Evolutionary conservation across 2,329 filamentous ascomycete genomes (phyloP).

Genomic region (Penicillium sp.): DNA sequence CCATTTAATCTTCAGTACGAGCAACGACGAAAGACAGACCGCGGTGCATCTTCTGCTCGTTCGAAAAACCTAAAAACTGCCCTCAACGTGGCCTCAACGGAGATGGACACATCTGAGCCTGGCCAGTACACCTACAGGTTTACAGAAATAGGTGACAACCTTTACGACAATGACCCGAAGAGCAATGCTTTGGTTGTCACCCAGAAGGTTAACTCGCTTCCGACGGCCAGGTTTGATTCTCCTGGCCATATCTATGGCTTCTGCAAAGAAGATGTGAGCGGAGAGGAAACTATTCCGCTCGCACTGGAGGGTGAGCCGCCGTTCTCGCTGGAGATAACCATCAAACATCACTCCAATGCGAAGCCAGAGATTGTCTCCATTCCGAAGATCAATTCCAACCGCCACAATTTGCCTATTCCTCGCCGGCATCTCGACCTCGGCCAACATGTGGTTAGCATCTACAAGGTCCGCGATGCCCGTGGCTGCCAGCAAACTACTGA

Average conservation of each 20-base stretch:
- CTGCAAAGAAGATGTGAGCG: conserved; percentile 77
- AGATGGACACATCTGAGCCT: conserved; percentile 79
- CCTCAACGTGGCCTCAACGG: conserved; percentile 70
- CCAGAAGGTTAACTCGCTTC: conserved; percentile 81
- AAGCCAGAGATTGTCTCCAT: conserved; percentile 79
- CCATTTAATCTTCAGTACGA: conserved; percentile 84
- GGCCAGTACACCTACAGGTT: conserved; percentile 87
- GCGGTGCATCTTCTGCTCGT: conserved; percentile 63
- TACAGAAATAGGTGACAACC: conserved; percentile 73
- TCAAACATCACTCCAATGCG: conserved; percentile 82
- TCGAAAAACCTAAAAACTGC: conserved; percentile 74
- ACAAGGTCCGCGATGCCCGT: conserved; percentile 80
- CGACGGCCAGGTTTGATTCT: conserved; percentile 75
- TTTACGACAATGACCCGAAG: conserved; percentile 73
- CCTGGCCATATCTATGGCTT: conserved; percentile 94
- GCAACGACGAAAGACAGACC: conserved; percentile 66
- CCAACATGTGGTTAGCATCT: conserved; percentile 83
- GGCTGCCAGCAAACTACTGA: conserved; percentile 81
- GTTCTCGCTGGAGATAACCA: conserved; percentile 86
- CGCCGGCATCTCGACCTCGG: conserved; percentile 80
- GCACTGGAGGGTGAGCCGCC: conserved; percentile 78
- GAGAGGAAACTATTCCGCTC: conserved; percentile 85
- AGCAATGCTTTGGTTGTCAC: conserved; percentile 67
- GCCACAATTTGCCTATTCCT: conserved; percentile 78
- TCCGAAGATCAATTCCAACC: conserved; percentile 70